These are phyloP conservation scores for Mucor plumbeus DNA, from an alignment of 371 early-diverging fungal genomes.

Conservation along the genomic window DNA sequence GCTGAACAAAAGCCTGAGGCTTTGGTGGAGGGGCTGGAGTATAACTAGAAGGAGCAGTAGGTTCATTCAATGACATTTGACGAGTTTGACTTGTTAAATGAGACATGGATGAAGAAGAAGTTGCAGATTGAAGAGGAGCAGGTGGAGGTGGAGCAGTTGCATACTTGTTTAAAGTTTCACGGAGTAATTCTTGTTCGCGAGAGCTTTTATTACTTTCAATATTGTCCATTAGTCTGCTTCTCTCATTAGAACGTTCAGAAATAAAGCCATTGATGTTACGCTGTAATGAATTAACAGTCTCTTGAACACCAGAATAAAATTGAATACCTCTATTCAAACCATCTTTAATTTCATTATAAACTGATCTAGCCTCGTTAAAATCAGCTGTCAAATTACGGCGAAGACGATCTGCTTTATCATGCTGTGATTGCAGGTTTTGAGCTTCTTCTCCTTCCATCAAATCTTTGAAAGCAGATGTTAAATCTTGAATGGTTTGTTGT, in stretches of 20 bases:
- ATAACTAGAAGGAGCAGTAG: slow-evolving; percentile 22
- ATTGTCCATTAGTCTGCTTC: slow-evolving; percentile 62
- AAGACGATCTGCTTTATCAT: slow-evolving; percentile 70
- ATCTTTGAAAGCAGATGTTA: slow-evolving; percentile 74
- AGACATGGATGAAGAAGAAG: slow-evolving; percentile 38
- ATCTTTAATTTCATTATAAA: slow-evolving; percentile 70
- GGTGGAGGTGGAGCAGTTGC: slow-evolving; percentile 25
- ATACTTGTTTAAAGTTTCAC: slow-evolving; percentile 68
- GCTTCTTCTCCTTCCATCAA: slow-evolving; percentile 81
- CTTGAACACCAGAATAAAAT: slow-evolving; percentile 79
- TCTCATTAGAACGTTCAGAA: slow-evolving; percentile 70
- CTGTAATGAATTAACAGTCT: slow-evolving; percentile 65
- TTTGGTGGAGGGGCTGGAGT: slow-evolving; percentile 35
- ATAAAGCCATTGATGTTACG: slow-evolving; percentile 72
- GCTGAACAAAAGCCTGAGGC: slow-evolving; percentile 24
- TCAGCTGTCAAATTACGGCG: slow-evolving; percentile 62
- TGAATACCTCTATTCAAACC: slow-evolving; percentile 76
- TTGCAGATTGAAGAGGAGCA: slow-evolving; percentile 28
- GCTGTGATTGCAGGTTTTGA: slow-evolving; percentile 65
- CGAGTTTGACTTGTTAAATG: slow-evolving; percentile 40
- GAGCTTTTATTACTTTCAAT: slow-evolving; percentile 67
- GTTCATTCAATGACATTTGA: slow-evolving; percentile 36
- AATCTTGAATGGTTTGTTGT: slow-evolving; percentile 73
- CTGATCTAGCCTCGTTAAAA: slow-evolving; percentile 61
- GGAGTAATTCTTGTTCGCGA: slow-evolving; percentile 72